These are phyloP conservation scores for Talaromyces proteolyticus DNA, from an alignment of 495 filamentous ascomycete genomes.

Conservation along the genomic window DNA sequence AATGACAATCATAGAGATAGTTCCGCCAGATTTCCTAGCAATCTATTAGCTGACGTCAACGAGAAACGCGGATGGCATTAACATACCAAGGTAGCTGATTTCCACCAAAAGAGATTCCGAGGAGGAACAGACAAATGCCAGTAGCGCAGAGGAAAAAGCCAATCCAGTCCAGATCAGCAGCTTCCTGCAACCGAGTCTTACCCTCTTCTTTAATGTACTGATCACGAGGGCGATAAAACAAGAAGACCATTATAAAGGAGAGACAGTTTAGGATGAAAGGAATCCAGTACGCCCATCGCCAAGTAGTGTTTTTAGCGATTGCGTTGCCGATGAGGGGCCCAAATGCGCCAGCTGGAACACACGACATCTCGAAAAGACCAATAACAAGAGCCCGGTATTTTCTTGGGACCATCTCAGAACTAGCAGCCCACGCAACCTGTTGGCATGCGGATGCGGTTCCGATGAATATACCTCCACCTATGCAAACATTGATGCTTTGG, in stretches of 20 bases:
- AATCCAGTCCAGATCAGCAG: conserved; percentile 39
- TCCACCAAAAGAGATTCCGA: conserved; percentile 41
- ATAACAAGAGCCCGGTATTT: conserved; percentile 29
- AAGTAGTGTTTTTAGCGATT: conserved; percentile 30
- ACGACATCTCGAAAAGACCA: conserved; percentile 28
- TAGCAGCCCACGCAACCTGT: conserved; percentile 26
- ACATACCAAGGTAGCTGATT: neutral
- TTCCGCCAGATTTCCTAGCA: no score
- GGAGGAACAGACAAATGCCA: conserved; percentile 37
- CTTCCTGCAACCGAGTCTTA: conserved; percentile 18
- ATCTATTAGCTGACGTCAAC: no score
- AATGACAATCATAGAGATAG: no score
- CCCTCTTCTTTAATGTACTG: conserved; percentile 22
- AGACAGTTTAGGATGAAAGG: conserved; percentile 32
- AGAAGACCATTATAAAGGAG: conserved; percentile 25
- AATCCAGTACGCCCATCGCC: conserved; percentile 42
- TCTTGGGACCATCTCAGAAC: conserved; percentile 40
- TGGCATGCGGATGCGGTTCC: conserved; percentile 31
- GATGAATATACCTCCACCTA: conserved; percentile 27
- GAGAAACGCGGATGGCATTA: no score
- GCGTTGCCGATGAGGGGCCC: conserved; percentile 33
- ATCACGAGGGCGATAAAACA: conserved; percentile 31
- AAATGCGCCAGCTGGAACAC: conserved; percentile 32
- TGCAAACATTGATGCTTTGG: conserved; percentile 34
- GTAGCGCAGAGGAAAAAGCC: conserved; percentile 33